Base-by-base conservation (phyloP, 139 green algal genomes). In the Limnomonas spitsbergensis region DNA sequence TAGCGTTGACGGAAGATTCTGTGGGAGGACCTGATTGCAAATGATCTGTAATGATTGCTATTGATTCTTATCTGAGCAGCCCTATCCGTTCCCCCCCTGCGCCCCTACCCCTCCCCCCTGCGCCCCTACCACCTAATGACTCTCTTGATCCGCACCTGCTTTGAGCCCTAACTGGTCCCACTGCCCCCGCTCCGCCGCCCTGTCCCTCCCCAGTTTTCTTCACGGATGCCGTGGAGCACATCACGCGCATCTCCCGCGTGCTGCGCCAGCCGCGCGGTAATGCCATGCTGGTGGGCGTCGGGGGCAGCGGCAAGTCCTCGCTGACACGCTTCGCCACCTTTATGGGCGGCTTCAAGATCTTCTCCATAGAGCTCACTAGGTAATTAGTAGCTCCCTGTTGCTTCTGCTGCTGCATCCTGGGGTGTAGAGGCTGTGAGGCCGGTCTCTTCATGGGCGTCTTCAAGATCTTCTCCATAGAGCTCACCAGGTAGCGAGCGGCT, bases 201-300 rank as follows among this genome's bases (percentile, higher is more conserved):
- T n/a, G n/a, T n/a, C n/a, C n/a, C 20, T 20, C 7, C 36, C 40
- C 80, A 89, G 92, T 95, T 1, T 94, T 97, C 79, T 97, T 97
- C 88, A 79, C 83, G 69, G 87, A 96, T 71, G 93, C 93, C 2
- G 80, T 95, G 42, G 81, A 94, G 78, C 92, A 97, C 79, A 86
- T 94, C 72, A 84, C 82, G 1, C 89, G 90, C 72, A 84, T 95
- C 52, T 68, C 78, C 4, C 87, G 93, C 73, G 86, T 97, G 39
- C 86, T 97, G 76, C 84, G 88, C 54, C 90, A 95, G 84, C 92
- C 92, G 6, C 81, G 90, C 35, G 93, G 93, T 75, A 94, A 96
- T 79, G 92, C 90, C 7, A 91, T 97, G 89, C 84, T 97, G 38
- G 86, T 97, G 39, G 93, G 93, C 53, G 93, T 96, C 36, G 93